Evolutionary conservation across 306 rosid genomes (phyloP), one percentile per base, ranked within the genome.

Genomic region (Gleditsia sinensis): DNA sequence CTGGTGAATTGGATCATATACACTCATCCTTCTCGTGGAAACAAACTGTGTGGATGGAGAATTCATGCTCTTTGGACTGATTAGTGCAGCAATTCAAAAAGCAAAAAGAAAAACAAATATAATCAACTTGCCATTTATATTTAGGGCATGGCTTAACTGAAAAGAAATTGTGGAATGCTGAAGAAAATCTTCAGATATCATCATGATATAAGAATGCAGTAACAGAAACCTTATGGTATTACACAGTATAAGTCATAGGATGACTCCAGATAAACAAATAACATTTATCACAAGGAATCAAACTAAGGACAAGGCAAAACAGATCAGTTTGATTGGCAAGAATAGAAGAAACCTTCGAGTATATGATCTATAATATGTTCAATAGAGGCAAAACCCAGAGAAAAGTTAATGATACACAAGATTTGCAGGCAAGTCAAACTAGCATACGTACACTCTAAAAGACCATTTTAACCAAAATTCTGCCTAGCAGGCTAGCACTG

Each of bases 1-100:
- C 77, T 84, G 97, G 79, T 91, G 88, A 30, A 91, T 83, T 64
- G 98, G 96, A 79, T 94, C 96, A 75, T 90, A 94, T 3, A 82
- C 79, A 46, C 82, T 83, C 89, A 91, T 85, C 84, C 90, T 89
- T 68, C 90, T 86, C 20, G 87, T 30, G 75, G 85, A 72, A 78
- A 89, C 88, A 84, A 87, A 89, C 58, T 87, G 91, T 32, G 92
- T 73, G 19, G 90, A 78, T 67, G 93, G 57, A 37, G 86, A 80
- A 81, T 91, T 89, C 98, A 94, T 94, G 67, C 67, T 79, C 76
- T 45, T 36, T 82, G 69, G 73, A 83, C 83, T 86, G 75, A 69
- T 71, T 25, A 60, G 23, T 36, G 36, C 77, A 61, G 79, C 40
- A 67, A 63, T 56, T 63, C 28, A 72, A 72, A 72, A 48, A 86